These are phyloP conservation scores for Globisporangium camurandrum DNA, from an alignment of 352 stramenopile genomes.

Conservation along the genomic window DNA sequence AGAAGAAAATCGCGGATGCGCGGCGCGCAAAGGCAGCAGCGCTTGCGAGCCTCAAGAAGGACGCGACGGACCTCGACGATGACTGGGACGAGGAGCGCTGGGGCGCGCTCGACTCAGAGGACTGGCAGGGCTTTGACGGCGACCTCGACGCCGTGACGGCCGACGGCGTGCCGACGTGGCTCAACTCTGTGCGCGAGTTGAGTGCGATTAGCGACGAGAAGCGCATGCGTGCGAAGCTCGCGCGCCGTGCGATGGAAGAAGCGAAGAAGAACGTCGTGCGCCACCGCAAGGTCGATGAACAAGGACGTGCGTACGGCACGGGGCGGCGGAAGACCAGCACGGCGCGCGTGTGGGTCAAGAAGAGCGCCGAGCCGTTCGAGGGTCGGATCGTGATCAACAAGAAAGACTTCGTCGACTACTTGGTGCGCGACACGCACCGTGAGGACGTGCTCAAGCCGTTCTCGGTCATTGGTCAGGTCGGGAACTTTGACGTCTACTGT, in stretches of 20 bases:
- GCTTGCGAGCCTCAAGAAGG: constrained; percentile 19
- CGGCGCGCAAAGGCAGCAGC: constrained; percentile 13
- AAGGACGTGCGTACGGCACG: constrained; percentile 84
- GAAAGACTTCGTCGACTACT: constrained; percentile 92
- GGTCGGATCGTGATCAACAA: constrained; percentile 92
- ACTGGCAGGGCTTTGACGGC: constrained; percentile 78
- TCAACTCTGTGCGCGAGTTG: constrained; percentile 74
- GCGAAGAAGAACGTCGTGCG: constrained; percentile 73
- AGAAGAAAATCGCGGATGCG: constrained; percentile 9
- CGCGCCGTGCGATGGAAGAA: constrained; percentile 52
- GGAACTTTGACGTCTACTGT: constrained; percentile 89
- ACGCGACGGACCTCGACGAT: constrained; percentile 36
- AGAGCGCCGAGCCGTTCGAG: constrained; percentile 53
- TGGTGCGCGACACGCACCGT: constrained; percentile 85
- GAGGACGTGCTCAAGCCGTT: constrained; percentile 86
- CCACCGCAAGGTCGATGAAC: constrained; percentile 59
- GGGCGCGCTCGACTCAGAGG: constrained; percentile 53
- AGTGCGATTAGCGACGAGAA: constrained; percentile 56
- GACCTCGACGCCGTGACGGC: constrained; percentile 69
- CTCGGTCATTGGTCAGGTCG: constrained; percentile 56
- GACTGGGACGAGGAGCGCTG: constrained; percentile 67
- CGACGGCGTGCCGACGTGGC: constrained; percentile 73
- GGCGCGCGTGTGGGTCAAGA: constrained; percentile 93
- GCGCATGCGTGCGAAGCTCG: constrained; percentile 56
- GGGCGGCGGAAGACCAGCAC: constrained; percentile 92